Conservation (phyloP, 2,329 filamentous ascomycete species). For the Aspergillus japonicus region DNA sequence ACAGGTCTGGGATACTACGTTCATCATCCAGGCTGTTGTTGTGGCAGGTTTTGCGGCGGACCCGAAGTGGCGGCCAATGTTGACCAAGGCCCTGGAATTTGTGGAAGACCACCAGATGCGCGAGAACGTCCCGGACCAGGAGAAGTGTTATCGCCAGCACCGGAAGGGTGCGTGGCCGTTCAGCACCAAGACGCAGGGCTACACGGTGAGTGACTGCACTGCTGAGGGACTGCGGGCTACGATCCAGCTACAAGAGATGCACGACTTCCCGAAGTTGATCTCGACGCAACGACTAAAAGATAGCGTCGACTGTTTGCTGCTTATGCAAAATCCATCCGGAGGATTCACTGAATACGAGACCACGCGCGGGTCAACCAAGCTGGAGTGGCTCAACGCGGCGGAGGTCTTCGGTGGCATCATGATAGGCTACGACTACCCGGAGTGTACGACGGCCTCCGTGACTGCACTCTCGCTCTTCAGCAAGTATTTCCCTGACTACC, state of each 20-base stretch:
- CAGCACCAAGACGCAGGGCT: slow-evolving; percentile 87
- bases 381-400: slow-evolving; percentile 89
- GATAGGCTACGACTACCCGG: slow-evolving; percentile 97
- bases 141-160: slow-evolving; percentile 81
- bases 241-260: slow-evolving; percentile 76
- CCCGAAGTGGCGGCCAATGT: slow-evolving; percentile 76
- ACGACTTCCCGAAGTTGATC: slow-evolving; percentile 71
- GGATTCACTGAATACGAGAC: slow-evolving; percentile 90
- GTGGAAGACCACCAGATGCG: slow-evolving; percentile 89
- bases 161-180: slow-evolving; percentile 96
- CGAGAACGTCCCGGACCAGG: slow-evolving; percentile 75
- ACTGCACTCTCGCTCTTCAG: slow-evolving; percentile 82
- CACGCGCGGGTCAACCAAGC: slow-evolving; percentile 69
- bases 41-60: slow-evolving; percentile 77
- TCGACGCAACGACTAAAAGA: slow-evolving; percentile 78
- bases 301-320: slow-evolving; percentile 83
- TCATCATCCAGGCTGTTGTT: slow-evolving; percentile 77
- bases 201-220: slow-evolving; percentile 92
- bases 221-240: slow-evolving; percentile 86
- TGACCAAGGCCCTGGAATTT: slow-evolving; percentile 77
- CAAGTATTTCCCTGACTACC: slow-evolving; percentile 77
- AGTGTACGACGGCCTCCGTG: slow-evolving; percentile 94
- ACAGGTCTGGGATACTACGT: slow-evolving; percentile 94
- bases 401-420: slow-evolving; percentile 97
- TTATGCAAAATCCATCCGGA: slow-evolving; percentile 84